Base-by-base conservation (phyloP, 768 basidiomycete genomes). In the Rhizopogon salebrosus region DNA sequence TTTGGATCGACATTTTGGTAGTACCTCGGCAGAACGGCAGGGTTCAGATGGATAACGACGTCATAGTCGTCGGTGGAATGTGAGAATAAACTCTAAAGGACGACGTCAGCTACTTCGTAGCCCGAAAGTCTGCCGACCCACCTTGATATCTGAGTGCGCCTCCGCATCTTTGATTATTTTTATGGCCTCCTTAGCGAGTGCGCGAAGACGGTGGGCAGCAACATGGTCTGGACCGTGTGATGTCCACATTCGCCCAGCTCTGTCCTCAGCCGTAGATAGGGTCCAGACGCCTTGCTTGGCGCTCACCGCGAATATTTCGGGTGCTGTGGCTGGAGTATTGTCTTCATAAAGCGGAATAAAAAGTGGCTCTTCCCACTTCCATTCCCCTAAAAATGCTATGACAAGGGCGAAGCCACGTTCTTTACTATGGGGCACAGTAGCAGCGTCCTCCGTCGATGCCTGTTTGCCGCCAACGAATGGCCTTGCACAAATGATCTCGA, bases 61-160 rank as follows among this genome's bases (percentile, higher is more conserved):
- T 97, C 87, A 62, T 97, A 99, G 61, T 94, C 89, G 3, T 82
- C 74, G 3, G 82, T 80, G 0, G 94, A 89, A 59, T 95, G 92
- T 9, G 80, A 72, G 72, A 98, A 97, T 49, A 98, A 75, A n/a
- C 79, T 72, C 94, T 95, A 58, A 6, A 42, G 45, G 26, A 18
- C 16, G 8, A 8, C 1, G 2, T 62, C 2, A 62, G 53, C 29
- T 35, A 9, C n/a, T 4, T 6, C 0, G 10, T 38, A 41, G n/a
- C 6, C 11, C 49, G 18, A 34, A 41, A 22, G 4, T 7, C 42
- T 22, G 55, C 4, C 8, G 52, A 41, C 73, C 41, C 37, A 92
- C 90, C 76, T 80, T 75, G 34, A 90, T 79, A 50, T 82, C 76
- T 3, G 64, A 52, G 2, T 80, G 83, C 0, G 63, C 57, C 54